These are phyloP conservation scores for Clonostachys chloroleuca DNA, from an alignment of 2,329 filamentous ascomycete species.

Conservation along the genomic window DNA sequence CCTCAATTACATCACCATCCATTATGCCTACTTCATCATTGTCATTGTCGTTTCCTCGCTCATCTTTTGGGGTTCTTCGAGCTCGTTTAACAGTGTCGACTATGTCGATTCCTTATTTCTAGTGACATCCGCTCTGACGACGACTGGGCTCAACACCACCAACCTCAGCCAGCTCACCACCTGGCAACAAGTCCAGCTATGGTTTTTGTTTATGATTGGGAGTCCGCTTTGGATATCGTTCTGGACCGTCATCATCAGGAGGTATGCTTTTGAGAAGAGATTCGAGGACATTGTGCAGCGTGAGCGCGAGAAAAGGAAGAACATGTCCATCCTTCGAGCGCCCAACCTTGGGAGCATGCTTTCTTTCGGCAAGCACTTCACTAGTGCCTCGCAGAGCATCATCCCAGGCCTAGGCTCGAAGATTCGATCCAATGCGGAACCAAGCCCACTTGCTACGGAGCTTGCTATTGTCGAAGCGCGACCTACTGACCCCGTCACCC, in stretches of 20 bases:
- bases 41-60: constrained; percentile 50
- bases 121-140: constrained; percentile 59
- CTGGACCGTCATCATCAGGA: constrained; percentile 57
- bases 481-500: neutral
- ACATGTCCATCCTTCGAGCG: constrained; percentile 3
- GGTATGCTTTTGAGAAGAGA: constrained; percentile 56
- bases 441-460: neutral
- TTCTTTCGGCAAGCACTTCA: neutral
- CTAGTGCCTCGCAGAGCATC: neutral
- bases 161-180: constrained; percentile 60
- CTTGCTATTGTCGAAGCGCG: neutral
- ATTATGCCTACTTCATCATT: constrained; percentile 62
- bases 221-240: constrained; percentile 64
- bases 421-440: neutral
- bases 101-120: constrained; percentile 66
- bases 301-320: constrained; percentile 21
- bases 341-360: constrained; percentile 2
- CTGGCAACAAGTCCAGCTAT: constrained; percentile 64
- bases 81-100: constrained; percentile 42
- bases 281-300: constrained; percentile 48
- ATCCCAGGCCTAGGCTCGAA: neutral
- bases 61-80: constrained; percentile 57
- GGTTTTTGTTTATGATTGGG: constrained; percentile 60
- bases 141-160: constrained; percentile 64
- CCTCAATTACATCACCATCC: constrained; percentile 59